Evolutionary conservation across 2,329 filamentous ascomycete genomes (phyloP).

Genomic region (Diaporthe sp.): DNA sequence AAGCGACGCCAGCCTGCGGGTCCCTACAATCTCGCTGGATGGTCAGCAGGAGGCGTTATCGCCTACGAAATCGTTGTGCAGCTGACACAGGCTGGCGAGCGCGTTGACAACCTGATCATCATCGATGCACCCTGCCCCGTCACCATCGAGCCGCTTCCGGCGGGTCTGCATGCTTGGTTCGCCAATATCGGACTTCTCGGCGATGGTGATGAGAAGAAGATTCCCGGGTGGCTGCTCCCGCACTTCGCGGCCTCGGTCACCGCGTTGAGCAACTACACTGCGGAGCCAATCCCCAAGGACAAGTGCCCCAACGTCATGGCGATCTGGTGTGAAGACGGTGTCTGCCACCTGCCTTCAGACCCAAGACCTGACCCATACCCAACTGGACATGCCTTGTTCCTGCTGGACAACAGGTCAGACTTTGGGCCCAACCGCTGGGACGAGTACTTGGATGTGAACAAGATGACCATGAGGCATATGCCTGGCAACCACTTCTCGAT

Average conservation of each 20-base stretch:
- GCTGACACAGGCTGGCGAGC: constrained; percentile 68
- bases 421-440: constrained; percentile 80
- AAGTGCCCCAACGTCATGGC: constrained; percentile 72
- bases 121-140: constrained; percentile 77
- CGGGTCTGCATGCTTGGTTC: constrained; percentile 76
- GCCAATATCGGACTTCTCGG: constrained; percentile 79
- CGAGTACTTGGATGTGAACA: constrained; percentile 71
- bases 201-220: constrained; percentile 68
- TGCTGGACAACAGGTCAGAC: constrained; percentile 79
- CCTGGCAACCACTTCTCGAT: constrained; percentile 81
- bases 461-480: constrained; percentile 76
- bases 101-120: constrained; percentile 71
- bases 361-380: constrained; percentile 73
- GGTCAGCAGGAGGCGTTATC: constrained; percentile 82
- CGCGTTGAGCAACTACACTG: constrained; percentile 77
- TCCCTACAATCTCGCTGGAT: constrained; percentile 77
- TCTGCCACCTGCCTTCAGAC: constrained; percentile 75
- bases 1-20: constrained; percentile 77
- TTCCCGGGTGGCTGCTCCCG: constrained; percentile 79
- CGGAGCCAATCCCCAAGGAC: constrained; percentile 70
- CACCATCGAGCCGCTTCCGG: constrained; percentile 76
- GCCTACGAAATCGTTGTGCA: constrained; percentile 76
- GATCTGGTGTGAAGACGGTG: constrained; percentile 81
- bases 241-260: constrained; percentile 79
- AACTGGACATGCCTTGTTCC: constrained; percentile 73